Conservation (phyloP, 192 early-diverging fungal species). For the Phycomyces nitens region DNA sequence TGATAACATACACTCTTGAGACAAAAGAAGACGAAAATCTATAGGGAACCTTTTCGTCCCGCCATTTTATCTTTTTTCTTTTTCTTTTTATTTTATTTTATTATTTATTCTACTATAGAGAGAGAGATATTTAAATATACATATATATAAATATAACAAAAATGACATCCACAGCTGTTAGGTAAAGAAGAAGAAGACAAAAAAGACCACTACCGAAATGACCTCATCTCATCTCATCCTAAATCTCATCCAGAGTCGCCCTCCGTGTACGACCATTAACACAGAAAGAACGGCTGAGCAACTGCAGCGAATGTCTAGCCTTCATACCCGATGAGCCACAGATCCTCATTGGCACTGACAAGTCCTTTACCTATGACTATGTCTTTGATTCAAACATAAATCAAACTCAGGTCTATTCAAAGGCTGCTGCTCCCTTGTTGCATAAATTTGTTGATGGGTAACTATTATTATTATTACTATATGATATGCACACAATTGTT, state of each 20-base stretch:
- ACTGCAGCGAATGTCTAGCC: constrained; percentile 56
- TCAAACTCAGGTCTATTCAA: constrained; percentile 58
- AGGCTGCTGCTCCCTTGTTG: constrained; percentile 56
- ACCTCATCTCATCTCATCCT: neutral
- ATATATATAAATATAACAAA: too few relatives aligned
- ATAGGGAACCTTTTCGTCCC: too few relatives aligned
- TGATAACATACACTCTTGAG: too few relatives aligned
- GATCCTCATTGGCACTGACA: constrained; percentile 59
- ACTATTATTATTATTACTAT: constrained; percentile 6
- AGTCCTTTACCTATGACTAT: constrained; percentile 68
- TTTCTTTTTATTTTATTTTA: constrained; percentile 4
- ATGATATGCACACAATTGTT: too few relatives aligned
- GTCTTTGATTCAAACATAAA: constrained; percentile 54
- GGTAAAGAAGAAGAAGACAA: too few relatives aligned
- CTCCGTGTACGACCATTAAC: constrained; percentile 77
- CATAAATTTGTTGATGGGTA: constrained; percentile 73
- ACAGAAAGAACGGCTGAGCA: constrained; percentile 65
- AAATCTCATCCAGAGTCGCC: constrained; percentile 53
- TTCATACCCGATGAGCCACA: constrained; percentile 59
- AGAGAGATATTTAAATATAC: too few relatives aligned
- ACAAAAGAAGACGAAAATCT: too few relatives aligned
- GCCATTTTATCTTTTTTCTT: too few relatives aligned
- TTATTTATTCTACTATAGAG: too few relatives aligned
- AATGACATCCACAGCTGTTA: constrained; percentile 36
- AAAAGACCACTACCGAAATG: too few relatives aligned